Evolutionary conservation across 2,329 filamentous ascomycete species (phyloP), one percentile per base, ranked within the genome.

Genomic region (Arthrobotrys sinensis): DNA sequence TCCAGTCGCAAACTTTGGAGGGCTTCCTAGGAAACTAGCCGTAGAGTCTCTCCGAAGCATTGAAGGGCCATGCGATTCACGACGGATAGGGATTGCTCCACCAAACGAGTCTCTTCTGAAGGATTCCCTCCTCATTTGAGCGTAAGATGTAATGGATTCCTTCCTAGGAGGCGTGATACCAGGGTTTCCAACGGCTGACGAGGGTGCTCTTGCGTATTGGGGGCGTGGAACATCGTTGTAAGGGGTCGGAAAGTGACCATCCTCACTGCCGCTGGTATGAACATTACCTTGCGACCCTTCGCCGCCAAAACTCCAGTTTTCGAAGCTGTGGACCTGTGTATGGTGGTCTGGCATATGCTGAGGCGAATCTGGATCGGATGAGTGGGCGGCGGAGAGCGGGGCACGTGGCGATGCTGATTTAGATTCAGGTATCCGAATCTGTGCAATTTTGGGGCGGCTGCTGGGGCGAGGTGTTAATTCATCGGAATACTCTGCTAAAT

Each of bases 1-100:
- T 3, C 75, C 75, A 3, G 75, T 78, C 4, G 75, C 75, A 57
- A 78, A 78, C 28, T 78, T 78, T 6, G 67, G 75, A 55, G 75
- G 55, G 10, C 24, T 53, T 19, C 75, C 63, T 1, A 78, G 36
- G 16, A 78, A 78, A n/a, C 75, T 78, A 32, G 75, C 67, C 11
- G 75, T 72, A 4, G 75, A 78, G 36, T 78, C 75, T 55, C 75
- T 71, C 2, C 67, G 60, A 19, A 78, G 48, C 16, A 38, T 68
- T 2, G 75, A 78, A 7, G 75, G 75, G 4, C 75, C 75, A 19
- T 78, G 75, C 0, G 75, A 72, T 57, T 78, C 75, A 16, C 67
- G 60, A 10, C 63, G 60, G 19, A 50, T 11, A 5, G 60, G 67
- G 2, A 68, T 57, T 4, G 62, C 50, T 1, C 67, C 75, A 12